Evolutionary conservation across 148 eudicot genomes (phyloP).

Genomic region (Amaranthus palmeri): DNA sequence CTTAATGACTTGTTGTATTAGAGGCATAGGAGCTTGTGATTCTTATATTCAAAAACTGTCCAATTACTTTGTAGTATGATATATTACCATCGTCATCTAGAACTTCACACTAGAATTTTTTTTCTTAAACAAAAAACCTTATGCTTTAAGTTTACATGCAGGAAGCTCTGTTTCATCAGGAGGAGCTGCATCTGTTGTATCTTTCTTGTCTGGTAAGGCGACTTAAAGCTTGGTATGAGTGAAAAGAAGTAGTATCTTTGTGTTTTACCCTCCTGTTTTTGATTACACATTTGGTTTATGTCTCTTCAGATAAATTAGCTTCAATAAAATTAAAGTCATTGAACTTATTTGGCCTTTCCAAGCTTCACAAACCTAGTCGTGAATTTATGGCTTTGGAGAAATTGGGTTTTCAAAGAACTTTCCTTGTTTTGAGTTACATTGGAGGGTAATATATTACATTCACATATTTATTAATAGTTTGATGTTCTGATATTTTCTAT

Average conservation of each 20-base stretch:
- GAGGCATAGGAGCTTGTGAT: too few relatives aligned
- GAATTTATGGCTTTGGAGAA: slow-evolving; percentile 31
- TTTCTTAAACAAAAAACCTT: neutral
- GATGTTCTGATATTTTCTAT: too few relatives aligned
- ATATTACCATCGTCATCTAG: neutral
- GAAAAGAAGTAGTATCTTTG: neutral
- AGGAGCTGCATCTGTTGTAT: slow-evolving; percentile 1
- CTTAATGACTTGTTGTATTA: too few relatives aligned
- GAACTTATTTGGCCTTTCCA: slow-evolving; percentile 12
- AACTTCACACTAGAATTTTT: neutral
- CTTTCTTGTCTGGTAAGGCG: slow-evolving; percentile 16
- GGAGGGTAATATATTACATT: slow-evolving; percentile 40
- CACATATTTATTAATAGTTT: neutral
- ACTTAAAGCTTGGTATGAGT: neutral
- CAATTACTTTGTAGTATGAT: neutral
- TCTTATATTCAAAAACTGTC: too few relatives aligned
- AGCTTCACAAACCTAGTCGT: slow-evolving; percentile 15
- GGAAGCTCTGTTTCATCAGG: neutral
- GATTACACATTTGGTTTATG: neutral
- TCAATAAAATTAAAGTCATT: neutral
- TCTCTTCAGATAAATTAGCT: slow-evolving; percentile 2
- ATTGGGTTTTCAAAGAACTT: slow-evolving; percentile 44
- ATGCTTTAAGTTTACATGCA: neutral
- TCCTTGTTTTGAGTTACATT: slow-evolving; percentile 48
- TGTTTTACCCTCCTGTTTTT: neutral